Percentiles rank a stretch among this genome's conserved stretches.
Evolutionary conservation across 805 yeast species (phyloP).

Genomic region (Saturnispora galanensis): DNA sequence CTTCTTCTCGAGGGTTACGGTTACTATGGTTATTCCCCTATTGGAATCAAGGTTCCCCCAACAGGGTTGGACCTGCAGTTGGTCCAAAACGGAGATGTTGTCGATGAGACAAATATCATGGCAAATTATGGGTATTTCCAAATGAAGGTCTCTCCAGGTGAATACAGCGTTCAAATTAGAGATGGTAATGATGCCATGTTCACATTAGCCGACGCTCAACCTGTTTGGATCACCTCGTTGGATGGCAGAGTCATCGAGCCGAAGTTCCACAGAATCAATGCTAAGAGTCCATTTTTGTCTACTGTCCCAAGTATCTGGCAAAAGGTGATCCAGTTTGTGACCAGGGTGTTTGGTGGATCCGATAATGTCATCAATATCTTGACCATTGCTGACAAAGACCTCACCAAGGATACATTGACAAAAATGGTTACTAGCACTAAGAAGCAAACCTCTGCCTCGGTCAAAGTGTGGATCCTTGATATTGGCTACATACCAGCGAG

Average conservation of each 20-base stretch:
- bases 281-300: too few relatives aligned
- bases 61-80: conserved; percentile 44
- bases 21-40: conserved; percentile 24
- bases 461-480: too few relatives aligned
- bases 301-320: too few relatives aligned
- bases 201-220: conserved; percentile 20
- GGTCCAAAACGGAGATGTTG: conserved; percentile 9
- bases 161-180: conserved; percentile 38
- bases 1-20: conserved; percentile 68
- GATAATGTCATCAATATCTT: too few relatives aligned
- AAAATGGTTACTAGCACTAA: too few relatives aligned
- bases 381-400: too few relatives aligned
- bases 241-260: conserved; percentile 40
- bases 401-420: too few relatives aligned
- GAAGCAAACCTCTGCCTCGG: too few relatives aligned
- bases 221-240: conserved; percentile 29
- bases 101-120: conserved; percentile 62
- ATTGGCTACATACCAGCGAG: too few relatives aligned
- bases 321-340: too few relatives aligned
- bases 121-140: conserved; percentile 78
- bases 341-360: too few relatives aligned
- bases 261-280: conserved; percentile 25
- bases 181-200: conserved; percentile 31
- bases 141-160: conserved; percentile 62
- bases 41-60: conserved; percentile 28